Percentiles rank a stretch among this genome's conserved stretches.
phyloP scores from a whole-genome alignment of 2,329 filamentous ascomycete species.

The Bipolaris sorokiniana region DNA sequence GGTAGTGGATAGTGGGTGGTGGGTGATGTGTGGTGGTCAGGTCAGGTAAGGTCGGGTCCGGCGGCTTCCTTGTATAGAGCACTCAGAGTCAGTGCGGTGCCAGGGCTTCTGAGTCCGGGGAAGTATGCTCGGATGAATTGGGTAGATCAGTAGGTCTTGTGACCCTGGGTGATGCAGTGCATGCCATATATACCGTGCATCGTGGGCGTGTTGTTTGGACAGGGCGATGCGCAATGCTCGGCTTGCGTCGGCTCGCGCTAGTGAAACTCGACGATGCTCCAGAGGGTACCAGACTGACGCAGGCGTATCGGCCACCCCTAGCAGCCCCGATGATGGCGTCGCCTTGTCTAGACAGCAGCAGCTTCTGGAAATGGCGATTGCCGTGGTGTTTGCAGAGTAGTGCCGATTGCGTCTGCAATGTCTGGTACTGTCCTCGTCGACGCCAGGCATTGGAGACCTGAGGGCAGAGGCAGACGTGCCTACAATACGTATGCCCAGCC shows the following conservation, averaged over 20 bases:
- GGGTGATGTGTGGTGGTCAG: neutral
- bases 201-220: constrained; percentile 17
- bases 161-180: constrained; percentile 16
- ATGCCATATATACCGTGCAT: constrained; percentile 34
- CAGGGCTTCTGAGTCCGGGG: neutral
- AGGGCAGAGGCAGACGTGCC: neutral
- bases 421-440: neutral
- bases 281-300: constrained; percentile 23
- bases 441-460: neutral
- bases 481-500: constrained; percentile 4
- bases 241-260: constrained; percentile 38
- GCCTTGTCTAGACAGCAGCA: neutral
- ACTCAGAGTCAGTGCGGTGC: constrained; percentile 3
- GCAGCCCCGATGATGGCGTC: constrained; percentile 11
- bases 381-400: neutral
- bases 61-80: constrained; percentile 7
- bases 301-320: constrained; percentile 14
- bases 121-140: constrained; percentile 1
- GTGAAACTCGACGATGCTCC: constrained; percentile 14
- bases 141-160: constrained; percentile 17
- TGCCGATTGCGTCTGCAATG: neutral
- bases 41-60: constrained; percentile 1
- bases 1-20: constrained; percentile 1
- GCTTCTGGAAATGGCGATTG: neutral
- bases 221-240: constrained; percentile 29